Evolutionary conservation across 768 basidiomycete species (phyloP).

Genomic region (Pisolithus microcarpus): DNA sequence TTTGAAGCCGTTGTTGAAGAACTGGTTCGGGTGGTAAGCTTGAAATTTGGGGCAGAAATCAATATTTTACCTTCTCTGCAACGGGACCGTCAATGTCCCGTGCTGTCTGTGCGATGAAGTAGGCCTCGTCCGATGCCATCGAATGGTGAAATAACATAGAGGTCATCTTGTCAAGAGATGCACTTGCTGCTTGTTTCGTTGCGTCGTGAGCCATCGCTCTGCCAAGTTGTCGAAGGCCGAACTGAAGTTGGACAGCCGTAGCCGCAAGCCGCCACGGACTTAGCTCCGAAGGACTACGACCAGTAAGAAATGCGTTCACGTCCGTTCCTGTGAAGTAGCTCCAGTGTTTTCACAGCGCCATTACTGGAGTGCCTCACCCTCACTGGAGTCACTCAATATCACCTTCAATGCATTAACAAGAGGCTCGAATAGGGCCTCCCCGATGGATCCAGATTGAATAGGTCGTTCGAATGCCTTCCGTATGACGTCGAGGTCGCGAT

Average conservation of each 20-base stretch:
- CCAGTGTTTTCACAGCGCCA: background rate
- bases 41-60: background rate
- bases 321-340: constrained; percentile 27
- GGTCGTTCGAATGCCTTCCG: constrained; percentile 62
- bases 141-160: constrained; percentile 64
- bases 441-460: constrained; percentile 40
- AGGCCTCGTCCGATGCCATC: constrained; percentile 72
- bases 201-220: constrained; percentile 56
- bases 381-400: constrained; percentile 57
- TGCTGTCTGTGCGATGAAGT: constrained; percentile 78
- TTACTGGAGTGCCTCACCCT: constrained; percentile 34
- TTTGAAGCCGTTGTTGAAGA: constrained; percentile 67
- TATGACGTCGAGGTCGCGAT: constrained; percentile 66
- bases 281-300: constrained; percentile 58
- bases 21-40: constrained; percentile 32
- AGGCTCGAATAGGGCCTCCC: constrained; percentile 50
- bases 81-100: constrained; percentile 60
- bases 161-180: constrained; percentile 59
- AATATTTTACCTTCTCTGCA: constrained; percentile 51
- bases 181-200: constrained; percentile 44
- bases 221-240: constrained; percentile 67
- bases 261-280: constrained; percentile 83
- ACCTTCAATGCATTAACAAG: constrained; percentile 60
- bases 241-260: constrained; percentile 72
- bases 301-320: constrained; percentile 44